phyloP scores from a whole-genome alignment of 306 rosid genomes.

The Vigna reflexopilosa region DNA sequence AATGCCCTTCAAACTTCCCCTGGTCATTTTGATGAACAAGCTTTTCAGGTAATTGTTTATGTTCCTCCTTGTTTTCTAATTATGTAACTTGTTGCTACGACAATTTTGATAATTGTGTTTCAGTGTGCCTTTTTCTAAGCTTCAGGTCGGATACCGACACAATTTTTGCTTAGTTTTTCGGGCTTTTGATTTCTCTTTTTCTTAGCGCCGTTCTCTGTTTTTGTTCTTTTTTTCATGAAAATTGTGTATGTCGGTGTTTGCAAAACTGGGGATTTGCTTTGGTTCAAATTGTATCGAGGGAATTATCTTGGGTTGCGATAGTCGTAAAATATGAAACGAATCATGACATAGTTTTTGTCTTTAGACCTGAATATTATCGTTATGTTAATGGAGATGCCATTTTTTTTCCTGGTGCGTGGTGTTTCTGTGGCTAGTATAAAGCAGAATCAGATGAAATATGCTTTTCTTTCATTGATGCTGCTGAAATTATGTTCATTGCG shows the following conservation, averaged over 20 bases:
- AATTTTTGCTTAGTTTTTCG: not conserved
- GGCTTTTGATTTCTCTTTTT: slow-evolving; percentile 24
- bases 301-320: not conserved
- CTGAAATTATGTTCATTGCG: slow-evolving; percentile 25
- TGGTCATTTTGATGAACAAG: slow-evolving; percentile 80
- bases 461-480: slow-evolving; percentile 11
- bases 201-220: slow-evolving; percentile 10
- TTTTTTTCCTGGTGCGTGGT: slow-evolving; percentile 30
- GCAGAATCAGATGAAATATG: slow-evolving; percentile 26
- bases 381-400: not conserved
- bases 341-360: slow-evolving; percentile 10
- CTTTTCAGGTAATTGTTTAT: slow-evolving; percentile 70
- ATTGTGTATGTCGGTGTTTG: slow-evolving; percentile 30
- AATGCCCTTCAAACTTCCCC: slow-evolving; percentile 94
- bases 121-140: slow-evolving; percentile 14
- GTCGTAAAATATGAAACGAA: slow-evolving; percentile 17
- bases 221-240: slow-evolving; percentile 34
- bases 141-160: slow-evolving; percentile 35
- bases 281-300: slow-evolving; percentile 7
- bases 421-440: slow-evolving; percentile 15
- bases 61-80: slow-evolving; percentile 34
- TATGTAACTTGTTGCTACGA: slow-evolving; percentile 14
- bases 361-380: slow-evolving; percentile 14
- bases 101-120: slow-evolving; percentile 33
- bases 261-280: slow-evolving; percentile 35